Evolutionary conservation across 2,329 filamentous ascomycete species (phyloP).

Genomic region (Parascedosporium putredinis): DNA sequence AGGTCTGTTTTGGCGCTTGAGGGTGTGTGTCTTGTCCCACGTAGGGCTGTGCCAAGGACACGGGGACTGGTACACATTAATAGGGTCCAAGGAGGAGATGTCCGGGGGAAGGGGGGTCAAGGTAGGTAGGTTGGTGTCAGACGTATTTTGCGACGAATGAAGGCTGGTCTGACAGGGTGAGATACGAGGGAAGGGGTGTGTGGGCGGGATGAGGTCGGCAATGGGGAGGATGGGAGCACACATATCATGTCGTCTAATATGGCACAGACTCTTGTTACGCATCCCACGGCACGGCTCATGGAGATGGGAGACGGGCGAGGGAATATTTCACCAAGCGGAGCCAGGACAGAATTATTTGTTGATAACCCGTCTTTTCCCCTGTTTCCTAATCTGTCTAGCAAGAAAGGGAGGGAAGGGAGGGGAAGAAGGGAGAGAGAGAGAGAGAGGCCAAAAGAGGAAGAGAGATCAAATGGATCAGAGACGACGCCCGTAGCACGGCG

Average conservation of each 20-base stretch:
- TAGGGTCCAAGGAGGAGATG: neutral
- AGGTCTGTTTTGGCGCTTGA: too few relatives aligned
- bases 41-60: neutral
- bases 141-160: too few relatives aligned
- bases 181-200: neutral
- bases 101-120: neutral
- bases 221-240: neutral
- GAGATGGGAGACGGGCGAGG: too few relatives aligned
- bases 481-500: neutral
- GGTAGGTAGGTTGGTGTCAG: too few relatives aligned
- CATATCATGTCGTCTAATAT: too few relatives aligned
- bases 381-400: too few relatives aligned
- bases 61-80: neutral
- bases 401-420: neutral
- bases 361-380: too few relatives aligned
- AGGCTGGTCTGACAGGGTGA: neutral
- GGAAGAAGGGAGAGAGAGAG: neutral
- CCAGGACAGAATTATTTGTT: neutral
- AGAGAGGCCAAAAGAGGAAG: neutral
- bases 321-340: too few relatives aligned
- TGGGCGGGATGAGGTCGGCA: neutral
- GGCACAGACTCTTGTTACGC: too few relatives aligned
- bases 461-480: neutral
- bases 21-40: too few relatives aligned
- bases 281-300: too few relatives aligned